Evolutionary conservation across 495 filamentous ascomycete species (phyloP).

Genomic region (Glonium stellatum): DNA sequence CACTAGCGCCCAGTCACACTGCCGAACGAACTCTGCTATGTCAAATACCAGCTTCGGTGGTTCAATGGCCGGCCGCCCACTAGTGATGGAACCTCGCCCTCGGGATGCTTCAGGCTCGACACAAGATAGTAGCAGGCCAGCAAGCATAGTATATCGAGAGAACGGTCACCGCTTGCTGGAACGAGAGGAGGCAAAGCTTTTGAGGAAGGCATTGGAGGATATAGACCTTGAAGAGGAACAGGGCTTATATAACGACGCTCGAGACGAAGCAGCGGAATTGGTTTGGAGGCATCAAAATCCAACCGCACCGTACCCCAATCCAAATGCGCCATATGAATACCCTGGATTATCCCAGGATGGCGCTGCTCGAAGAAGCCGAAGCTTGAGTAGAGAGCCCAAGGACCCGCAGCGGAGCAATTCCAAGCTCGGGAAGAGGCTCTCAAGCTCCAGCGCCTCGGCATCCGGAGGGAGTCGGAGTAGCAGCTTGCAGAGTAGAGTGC

Average conservation of each 20-base stretch:
- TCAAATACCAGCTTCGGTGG: conserved; percentile 20
- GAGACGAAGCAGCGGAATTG: conserved; percentile 79
- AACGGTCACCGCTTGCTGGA: conserved; percentile 77
- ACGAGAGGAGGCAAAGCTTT: conserved; percentile 69
- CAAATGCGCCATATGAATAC: conserved; percentile 57
- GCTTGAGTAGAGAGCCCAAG: conserved; percentile 45
- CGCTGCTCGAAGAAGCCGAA: conserved; percentile 57
- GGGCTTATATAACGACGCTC: conserved; percentile 64
- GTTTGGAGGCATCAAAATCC: conserved; percentile 79
- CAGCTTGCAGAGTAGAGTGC: conserved; percentile 20
- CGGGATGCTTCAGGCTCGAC: conserved; percentile 11
- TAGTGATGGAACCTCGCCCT: conserved; percentile 21
- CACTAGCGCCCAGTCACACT: conserved; percentile 9
- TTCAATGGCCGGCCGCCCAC: conserved; percentile 20
- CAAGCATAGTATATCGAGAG: conserved; percentile 62
- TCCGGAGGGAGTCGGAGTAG: conserved; percentile 22
- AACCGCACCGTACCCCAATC: conserved; percentile 46
- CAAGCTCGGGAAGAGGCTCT: conserved; percentile 24
- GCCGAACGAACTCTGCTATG: conserved; percentile 22
- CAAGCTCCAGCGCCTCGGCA: conserved; percentile 10
- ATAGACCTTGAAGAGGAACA: conserved; percentile 67
- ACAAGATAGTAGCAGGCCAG: conserved; percentile 10
- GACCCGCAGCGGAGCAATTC: conserved; percentile 29
- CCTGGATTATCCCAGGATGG: conserved; percentile 54
- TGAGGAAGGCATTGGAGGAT: conserved; percentile 73